Evolutionary conservation across 2,329 filamentous ascomycete species (phyloP).

Genomic region (Emergomyces orientalis): DNA sequence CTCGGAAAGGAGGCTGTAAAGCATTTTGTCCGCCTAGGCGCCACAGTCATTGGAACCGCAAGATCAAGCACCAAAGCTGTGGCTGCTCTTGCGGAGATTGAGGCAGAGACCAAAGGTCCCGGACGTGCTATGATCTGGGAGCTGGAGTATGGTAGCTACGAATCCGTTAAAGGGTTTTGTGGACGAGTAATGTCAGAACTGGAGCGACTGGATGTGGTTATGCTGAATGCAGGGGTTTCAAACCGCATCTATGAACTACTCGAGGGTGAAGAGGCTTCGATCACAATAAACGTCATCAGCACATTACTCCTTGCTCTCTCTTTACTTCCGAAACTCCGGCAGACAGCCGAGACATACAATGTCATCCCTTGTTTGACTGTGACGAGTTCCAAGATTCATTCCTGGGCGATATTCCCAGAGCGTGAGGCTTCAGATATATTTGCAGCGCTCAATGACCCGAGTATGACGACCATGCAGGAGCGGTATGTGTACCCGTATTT

Average conservation of each 20-base stretch:
- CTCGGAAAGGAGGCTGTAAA: conserved; percentile 32
- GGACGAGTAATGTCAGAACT: conserved; percentile 19
- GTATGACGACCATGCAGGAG: conserved; percentile 9
- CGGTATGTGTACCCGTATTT: conserved; percentile 8
- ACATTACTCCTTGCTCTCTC: conserved; percentile 39
- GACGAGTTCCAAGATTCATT: conserved; percentile 15
- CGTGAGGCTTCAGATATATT: conserved; percentile 13
- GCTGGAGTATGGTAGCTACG: conserved; percentile 27
- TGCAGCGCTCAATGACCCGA: conserved; percentile 9
- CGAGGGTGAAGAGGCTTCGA: conserved; percentile 38
- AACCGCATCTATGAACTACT: conserved; percentile 21
- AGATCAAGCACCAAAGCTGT: conserved; percentile 26
- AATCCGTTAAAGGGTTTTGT: conserved; percentile 27
- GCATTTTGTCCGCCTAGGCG: conserved; percentile 27
- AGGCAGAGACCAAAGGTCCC: conserved; percentile 14
- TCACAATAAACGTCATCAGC: conserved; percentile 45
- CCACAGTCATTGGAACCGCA: conserved; percentile 31
- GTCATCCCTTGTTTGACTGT: conserved; percentile 12
- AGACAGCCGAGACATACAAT: conserved; percentile 2
- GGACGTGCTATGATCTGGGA: conserved; percentile 19
- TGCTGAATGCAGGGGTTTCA: conserved; percentile 34
- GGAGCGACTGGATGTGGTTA: conserved; percentile 26
- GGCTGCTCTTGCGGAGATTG: conserved; percentile 24
- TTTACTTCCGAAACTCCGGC: conserved; percentile 5
- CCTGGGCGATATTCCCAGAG: conserved; percentile 14